phyloP scores from a whole-genome alignment of 495 filamentous ascomycete genomes.

The Penicillium angulare region DNA sequence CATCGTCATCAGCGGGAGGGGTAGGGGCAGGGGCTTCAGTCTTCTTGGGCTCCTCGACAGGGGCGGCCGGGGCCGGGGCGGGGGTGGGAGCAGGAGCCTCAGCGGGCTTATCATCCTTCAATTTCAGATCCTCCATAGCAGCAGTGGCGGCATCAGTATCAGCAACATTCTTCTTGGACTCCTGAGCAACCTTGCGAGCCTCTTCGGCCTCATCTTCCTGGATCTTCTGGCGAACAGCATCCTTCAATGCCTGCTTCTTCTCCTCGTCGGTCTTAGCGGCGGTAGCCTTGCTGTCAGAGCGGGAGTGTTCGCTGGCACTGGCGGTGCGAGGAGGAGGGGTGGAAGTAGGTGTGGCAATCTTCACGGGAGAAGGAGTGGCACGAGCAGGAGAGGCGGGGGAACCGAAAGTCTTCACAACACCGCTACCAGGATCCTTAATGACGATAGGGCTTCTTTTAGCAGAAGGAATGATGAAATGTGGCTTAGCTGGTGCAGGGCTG shows the following conservation, averaged over 20 bases:
- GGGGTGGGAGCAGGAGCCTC: slow-evolving; percentile 6
- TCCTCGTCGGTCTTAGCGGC: slow-evolving; percentile 64
- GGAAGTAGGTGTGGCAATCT: slow-evolving; percentile 62
- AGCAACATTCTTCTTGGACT: slow-evolving; percentile 42
- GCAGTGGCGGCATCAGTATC: slow-evolving; percentile 36
- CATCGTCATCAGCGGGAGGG: slow-evolving; percentile 45
- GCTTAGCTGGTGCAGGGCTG: slow-evolving; percentile 49
- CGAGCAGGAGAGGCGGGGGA: slow-evolving; percentile 55
- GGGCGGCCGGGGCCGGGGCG: slow-evolving; percentile 4
- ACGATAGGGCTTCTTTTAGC: slow-evolving; percentile 66
- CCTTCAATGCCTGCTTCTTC: slow-evolving; percentile 65
- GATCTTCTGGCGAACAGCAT: slow-evolving; percentile 62
- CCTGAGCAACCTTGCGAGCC: slow-evolving; percentile 48
- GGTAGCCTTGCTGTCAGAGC: slow-evolving; percentile 55
- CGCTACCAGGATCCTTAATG: slow-evolving; percentile 77
- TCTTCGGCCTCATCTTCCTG: slow-evolving; percentile 53
- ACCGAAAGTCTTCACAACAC: slow-evolving; percentile 58
- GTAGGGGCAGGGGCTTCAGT: slow-evolving; percentile 36
- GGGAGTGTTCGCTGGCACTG: slow-evolving; percentile 55
- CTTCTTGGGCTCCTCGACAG: slow-evolving; percentile 42
- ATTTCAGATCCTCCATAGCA: slow-evolving; percentile 36
- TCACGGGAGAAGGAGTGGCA: slow-evolving; percentile 55
- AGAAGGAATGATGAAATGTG: slow-evolving; percentile 52
- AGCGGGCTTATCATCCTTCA: slow-evolving; percentile 32
- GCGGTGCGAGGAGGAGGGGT: slow-evolving; percentile 58